Base-by-base conservation (phyloP, 179 eudicot species). In the Actinidia polygama region DNA sequence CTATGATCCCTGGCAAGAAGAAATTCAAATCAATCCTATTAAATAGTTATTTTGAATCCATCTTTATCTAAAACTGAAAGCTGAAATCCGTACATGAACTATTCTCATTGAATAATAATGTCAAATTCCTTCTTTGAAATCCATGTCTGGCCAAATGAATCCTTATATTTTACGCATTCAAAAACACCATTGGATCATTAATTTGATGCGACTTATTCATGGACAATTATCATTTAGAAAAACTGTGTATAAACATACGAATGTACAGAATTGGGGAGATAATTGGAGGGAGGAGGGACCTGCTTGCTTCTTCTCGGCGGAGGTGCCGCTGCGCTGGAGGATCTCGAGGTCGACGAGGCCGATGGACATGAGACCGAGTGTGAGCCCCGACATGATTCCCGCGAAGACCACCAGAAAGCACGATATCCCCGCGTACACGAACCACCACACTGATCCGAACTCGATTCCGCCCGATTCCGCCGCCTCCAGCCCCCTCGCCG, bases 331-430 rank as follows among this genome's bases (percentile, higher is more conserved):
- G 30, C 93, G 95, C 79, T 89, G 91, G 66, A 95, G 96, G 83
- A 95, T 94, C 90, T 95, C 99, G 68, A 95, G 92, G 68, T 95
- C 99, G 73, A 95, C 99, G 67, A 94, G 98, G 84, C 95, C 91
- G n/a, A 95, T 82, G 7, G 99, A 95, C 99, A 95, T 95, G 78
- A 95, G 87, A 3, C 99, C 99, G 46, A 95, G 88, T 10, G 99
- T 95, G 24, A 95, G 85, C 26, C 99, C 99, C 10, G 99, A 95
- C 99, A 95, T 95, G 0, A 94, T 87, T 8, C 99, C 99, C 23
- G 99, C 99, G 85, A 95, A 95, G 0, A 94, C 76, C 1, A 95
- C 95, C 0, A 95, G 88, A 2, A 91, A 55, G 64, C 87, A 84
- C 15, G 92, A 95, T 23, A 91, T 44, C 3, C 95, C 98, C 10